Evolutionary conservation across 257 asterid genomes (phyloP).

Genomic region (Solanum raphanifolium): DNA sequence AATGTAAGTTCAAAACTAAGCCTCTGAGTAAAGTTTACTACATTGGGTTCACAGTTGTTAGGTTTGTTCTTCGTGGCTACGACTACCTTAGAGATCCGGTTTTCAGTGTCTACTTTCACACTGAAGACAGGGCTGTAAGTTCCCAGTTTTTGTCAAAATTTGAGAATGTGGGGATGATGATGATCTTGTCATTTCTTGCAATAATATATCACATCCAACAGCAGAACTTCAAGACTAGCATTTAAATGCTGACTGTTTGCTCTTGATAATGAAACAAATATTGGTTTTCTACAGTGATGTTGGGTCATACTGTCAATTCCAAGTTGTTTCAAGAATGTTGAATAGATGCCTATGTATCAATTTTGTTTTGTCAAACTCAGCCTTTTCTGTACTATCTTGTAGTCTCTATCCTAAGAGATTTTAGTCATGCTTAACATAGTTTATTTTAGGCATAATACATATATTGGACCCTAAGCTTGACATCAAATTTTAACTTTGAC

Average conservation of each 20-base stretch:
- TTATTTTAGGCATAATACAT: no score
- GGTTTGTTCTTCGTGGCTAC: slow-evolving; percentile 3
- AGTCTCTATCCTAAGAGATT: background rate
- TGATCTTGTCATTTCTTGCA: background rate
- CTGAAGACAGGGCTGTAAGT: background rate
- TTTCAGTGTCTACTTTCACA: background rate
- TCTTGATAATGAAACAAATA: background rate
- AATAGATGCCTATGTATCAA: background rate
- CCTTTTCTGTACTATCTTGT: background rate
- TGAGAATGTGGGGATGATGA: background rate
- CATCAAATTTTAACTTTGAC: no score
- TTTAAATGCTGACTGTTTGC: background rate
- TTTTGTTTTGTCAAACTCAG: background rate
- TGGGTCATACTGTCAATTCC: background rate
- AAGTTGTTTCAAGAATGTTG: background rate
- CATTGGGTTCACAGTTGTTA: slow-evolving; percentile 6
- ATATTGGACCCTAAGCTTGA: no score
- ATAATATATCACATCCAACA: slow-evolving; percentile 3
- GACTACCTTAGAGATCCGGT: slow-evolving; percentile 12
- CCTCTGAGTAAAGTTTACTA: slow-evolving; percentile 1
- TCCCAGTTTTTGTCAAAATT: background rate
- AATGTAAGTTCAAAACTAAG: background rate
- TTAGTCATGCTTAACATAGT: background rate
- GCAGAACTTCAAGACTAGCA: background rate
- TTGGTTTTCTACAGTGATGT: background rate